Evolutionary conservation across 1,284 basidiomycete species (phyloP).

Genomic region (Uromyces viciae-fabae): DNA sequence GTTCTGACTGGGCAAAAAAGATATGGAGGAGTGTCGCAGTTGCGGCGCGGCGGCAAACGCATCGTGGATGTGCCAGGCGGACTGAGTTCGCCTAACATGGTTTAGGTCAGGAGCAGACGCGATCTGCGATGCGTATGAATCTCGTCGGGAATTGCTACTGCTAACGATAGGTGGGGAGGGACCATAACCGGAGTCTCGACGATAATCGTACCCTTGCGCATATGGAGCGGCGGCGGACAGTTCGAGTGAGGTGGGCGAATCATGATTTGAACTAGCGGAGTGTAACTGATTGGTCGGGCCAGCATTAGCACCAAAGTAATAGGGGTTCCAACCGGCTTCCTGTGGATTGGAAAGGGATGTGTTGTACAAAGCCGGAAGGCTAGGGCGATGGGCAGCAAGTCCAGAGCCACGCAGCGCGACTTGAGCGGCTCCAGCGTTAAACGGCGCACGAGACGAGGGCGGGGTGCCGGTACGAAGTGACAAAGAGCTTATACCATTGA

Average conservation of each 20-base stretch:
- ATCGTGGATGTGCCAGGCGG: slow-evolving; percentile 45
- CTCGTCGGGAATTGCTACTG: slow-evolving; percentile 26
- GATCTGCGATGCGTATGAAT: slow-evolving; percentile 23
- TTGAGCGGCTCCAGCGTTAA: slow-evolving; percentile 29
- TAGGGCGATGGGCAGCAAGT: slow-evolving; percentile 31
- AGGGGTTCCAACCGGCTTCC: slow-evolving; percentile 42
- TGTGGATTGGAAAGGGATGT: neutral
- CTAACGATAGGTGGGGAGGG: slow-evolving; percentile 35
- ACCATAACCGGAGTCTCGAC: slow-evolving; percentile 42
- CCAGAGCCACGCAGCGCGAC: neutral
- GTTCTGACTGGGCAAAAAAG: slow-evolving; percentile 22
- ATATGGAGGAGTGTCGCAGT: slow-evolving; percentile 39
- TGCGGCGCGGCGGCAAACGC: slow-evolving; percentile 29
- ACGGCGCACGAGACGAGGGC: slow-evolving; percentile 27
- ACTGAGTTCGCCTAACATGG: slow-evolving; percentile 41
- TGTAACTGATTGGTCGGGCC: neutral
- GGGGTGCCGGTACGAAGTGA: slow-evolving; percentile 3
- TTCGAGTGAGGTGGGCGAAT: slow-evolving; percentile 20
- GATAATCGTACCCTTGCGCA: slow-evolving; percentile 39
- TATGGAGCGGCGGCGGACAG: slow-evolving; percentile 37
- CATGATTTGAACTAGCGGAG: slow-evolving; percentile 10
- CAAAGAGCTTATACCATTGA: slow-evolving; percentile 10
- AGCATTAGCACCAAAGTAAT: slow-evolving; percentile 27
- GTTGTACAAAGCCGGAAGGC: slow-evolving; percentile 36
- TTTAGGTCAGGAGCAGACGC: slow-evolving; percentile 15